These are phyloP conservation scores for Leccinum griseonigrum DNA, from an alignment of 1,284 basidiomycete species.

Conservation along the genomic window DNA sequence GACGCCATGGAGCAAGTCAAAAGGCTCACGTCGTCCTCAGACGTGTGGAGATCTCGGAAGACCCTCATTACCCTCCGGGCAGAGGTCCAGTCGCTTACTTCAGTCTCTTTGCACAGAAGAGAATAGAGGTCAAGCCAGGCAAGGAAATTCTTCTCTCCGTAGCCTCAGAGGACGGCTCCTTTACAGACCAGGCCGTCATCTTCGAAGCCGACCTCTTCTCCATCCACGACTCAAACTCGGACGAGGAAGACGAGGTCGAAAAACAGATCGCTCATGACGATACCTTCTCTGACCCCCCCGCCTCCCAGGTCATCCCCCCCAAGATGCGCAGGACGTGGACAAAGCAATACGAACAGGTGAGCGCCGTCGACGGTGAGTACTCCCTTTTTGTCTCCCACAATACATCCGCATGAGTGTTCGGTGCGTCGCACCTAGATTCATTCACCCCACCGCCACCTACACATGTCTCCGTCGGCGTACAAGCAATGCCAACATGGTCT, in stretches of 20 bases:
- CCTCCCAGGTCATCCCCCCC: conserved; percentile 43
- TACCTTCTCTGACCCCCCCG: conserved; percentile 30
- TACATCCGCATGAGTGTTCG: conserved; percentile 24
- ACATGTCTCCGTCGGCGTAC: conserved; percentile 35
- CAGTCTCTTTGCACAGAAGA: conserved; percentile 60
- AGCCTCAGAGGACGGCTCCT: conserved; percentile 45
- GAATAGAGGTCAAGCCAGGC: conserved; percentile 63
- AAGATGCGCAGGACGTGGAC: conserved; percentile 59
- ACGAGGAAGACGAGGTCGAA: conserved; percentile 37
- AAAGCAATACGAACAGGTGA: conserved; percentile 43
- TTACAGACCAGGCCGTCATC: conserved; percentile 53
- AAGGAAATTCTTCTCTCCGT: conserved; percentile 63
- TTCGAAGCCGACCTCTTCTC: conserved; percentile 49
- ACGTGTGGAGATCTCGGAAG: conserved; percentile 50
- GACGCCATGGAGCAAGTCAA: conserved; percentile 53
- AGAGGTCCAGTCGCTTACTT: conserved; percentile 45
- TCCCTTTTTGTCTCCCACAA: neutral
- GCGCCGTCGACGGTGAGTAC: conserved; percentile 37
- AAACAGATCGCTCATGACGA: conserved; percentile 40
- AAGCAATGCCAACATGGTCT: conserved; percentile 32
- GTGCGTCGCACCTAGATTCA: conserved; percentile 30
- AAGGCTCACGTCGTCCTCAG: conserved; percentile 58
- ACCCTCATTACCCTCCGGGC: conserved; percentile 40
- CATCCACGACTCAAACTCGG: conserved; percentile 34
- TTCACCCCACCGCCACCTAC: conserved; percentile 23